phyloP scores from a whole-genome alignment of 1,284 basidiomycete genomes.

The Calocybe gambosa region DNA sequence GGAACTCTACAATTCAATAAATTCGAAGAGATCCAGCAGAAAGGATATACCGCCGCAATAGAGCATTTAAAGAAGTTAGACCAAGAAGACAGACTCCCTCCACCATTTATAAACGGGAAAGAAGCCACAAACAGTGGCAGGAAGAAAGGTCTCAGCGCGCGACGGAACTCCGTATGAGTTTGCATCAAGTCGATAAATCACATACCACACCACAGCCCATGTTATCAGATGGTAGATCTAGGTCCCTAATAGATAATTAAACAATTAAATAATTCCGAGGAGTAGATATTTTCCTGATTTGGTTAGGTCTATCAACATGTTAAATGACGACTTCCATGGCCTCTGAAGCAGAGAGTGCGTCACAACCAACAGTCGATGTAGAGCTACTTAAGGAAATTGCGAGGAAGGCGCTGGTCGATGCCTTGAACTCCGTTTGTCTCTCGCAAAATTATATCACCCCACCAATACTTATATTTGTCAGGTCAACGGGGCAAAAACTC shows the following conservation, averaged over 20 bases:
- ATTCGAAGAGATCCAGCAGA: conserved; percentile 79
- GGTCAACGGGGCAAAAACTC: conserved; percentile 93
- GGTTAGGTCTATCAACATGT: neutral
- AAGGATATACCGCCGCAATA: conserved; percentile 76
- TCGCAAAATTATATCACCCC: neutral
- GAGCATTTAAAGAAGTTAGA: conserved; percentile 77
- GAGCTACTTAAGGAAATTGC: conserved; percentile 71
- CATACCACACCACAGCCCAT: neutral
- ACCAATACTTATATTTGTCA: conserved; percentile 25
- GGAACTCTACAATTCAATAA: conserved; percentile 76
- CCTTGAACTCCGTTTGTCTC: conserved; percentile 66
- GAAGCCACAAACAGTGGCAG: conserved; percentile 38
- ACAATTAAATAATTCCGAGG: neutral
- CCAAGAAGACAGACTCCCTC: conserved; percentile 76
- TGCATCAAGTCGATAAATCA: neutral
- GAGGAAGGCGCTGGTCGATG: conserved; percentile 71
- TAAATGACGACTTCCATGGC: conserved; percentile 20
- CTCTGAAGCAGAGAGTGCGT: conserved; percentile 20
- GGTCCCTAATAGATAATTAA: neutral
- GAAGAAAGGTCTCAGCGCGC: conserved; percentile 68
- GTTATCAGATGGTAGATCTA: neutral
- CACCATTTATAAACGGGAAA: conserved; percentile 55
- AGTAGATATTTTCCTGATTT: neutral
- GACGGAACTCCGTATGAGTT: conserved; percentile 61
- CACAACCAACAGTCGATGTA: conserved; percentile 51